These are phyloP conservation scores for Pythium biforme DNA, from an alignment of 352 stramenopile genomes.

Conservation along the genomic window DNA sequence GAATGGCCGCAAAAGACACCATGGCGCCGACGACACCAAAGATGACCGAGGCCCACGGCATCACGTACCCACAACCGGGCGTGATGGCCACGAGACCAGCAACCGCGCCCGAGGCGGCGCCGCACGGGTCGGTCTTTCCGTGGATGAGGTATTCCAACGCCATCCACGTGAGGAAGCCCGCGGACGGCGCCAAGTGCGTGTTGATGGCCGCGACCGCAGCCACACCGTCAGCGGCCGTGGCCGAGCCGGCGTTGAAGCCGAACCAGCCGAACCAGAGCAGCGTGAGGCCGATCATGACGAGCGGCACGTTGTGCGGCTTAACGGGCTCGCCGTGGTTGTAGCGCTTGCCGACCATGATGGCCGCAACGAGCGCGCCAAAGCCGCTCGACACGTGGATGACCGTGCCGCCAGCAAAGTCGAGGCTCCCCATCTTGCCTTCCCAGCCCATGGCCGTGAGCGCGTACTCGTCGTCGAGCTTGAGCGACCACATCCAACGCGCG, in stretches of 20 bases:
- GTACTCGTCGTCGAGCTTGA: slow-evolving; percentile 60
- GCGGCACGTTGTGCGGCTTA: slow-evolving; percentile 80
- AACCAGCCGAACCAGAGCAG: slow-evolving; percentile 89
- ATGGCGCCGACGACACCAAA: slow-evolving; percentile 66
- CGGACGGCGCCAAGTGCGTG: slow-evolving; percentile 61
- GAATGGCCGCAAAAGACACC: slow-evolving; percentile 51
- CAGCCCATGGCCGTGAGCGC: slow-evolving; percentile 44
- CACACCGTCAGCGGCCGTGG: slow-evolving; percentile 57
- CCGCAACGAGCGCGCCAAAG: slow-evolving; percentile 70
- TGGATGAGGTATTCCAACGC: slow-evolving; percentile 47
- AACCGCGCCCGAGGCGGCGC: slow-evolving; percentile 56
- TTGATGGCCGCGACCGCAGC: slow-evolving; percentile 70
- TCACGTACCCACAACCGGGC: slow-evolving; percentile 66
- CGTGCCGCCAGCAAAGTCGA: slow-evolving; percentile 85
- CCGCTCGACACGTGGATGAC: slow-evolving; percentile 84
- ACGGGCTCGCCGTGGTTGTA: slow-evolving; percentile 73
- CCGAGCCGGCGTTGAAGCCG: slow-evolving; percentile 77
- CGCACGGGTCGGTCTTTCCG: slow-evolving; percentile 64
- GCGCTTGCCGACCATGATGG: slow-evolving; percentile 66
- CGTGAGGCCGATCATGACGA: slow-evolving; percentile 78
- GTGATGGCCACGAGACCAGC: slow-evolving; percentile 71
- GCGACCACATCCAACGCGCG: slow-evolving; percentile 81
- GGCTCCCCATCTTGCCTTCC: slow-evolving; percentile 64
- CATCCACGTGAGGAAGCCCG: slow-evolving; percentile 73
- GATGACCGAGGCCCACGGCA: slow-evolving; percentile 64